A percentile compares a stretch with the other conserved stretches of the same genome.
Evolutionary conservation across 805 yeast species (phyloP).

Genomic region (Blastobotrys terrestris): DNA sequence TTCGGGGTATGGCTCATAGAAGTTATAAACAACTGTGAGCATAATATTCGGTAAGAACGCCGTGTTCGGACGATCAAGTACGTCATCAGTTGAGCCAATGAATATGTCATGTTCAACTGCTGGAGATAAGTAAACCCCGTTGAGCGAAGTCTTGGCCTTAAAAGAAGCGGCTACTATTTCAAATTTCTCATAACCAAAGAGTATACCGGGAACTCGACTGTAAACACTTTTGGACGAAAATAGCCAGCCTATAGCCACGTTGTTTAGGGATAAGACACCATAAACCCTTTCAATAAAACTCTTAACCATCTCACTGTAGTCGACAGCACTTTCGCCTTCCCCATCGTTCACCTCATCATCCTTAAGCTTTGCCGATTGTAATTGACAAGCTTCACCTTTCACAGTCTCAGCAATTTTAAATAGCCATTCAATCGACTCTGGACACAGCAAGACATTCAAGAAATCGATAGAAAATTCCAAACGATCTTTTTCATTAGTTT

Average conservation of each 20-base stretch:
- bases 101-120: slow-evolving; percentile 49
- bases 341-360: not conserved
- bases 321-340: not conserved
- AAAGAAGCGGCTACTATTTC: slow-evolving; percentile 57
- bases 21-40: slow-evolving; percentile 11
- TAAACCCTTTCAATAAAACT: slow-evolving; percentile 4
- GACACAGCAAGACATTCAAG: slow-evolving; percentile 17
- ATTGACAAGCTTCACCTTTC: not conserved
- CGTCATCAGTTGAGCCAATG: slow-evolving; percentile 8
- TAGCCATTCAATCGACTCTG: slow-evolving; percentile 13
- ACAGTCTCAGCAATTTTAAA: slow-evolving; percentile 9
- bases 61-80: slow-evolving; percentile 15
- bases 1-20: slow-evolving; percentile 9
- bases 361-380: not conserved
- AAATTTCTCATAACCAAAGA: slow-evolving; percentile 68
- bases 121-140: slow-evolving; percentile 63
- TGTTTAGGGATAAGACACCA: slow-evolving; percentile 27
- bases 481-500: slow-evolving; percentile 3
- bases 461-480: slow-evolving; percentile 16
- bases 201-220: slow-evolving; percentile 54
- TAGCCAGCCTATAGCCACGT: slow-evolving; percentile 74
- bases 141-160: slow-evolving; percentile 60
- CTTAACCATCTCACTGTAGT: not conserved
- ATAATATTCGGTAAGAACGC: slow-evolving; percentile 26
- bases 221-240: slow-evolving; percentile 32